These are phyloP conservation scores for Lophiotrema nucula DNA, from an alignment of 495 filamentous ascomycete species.

Conservation along the genomic window DNA sequence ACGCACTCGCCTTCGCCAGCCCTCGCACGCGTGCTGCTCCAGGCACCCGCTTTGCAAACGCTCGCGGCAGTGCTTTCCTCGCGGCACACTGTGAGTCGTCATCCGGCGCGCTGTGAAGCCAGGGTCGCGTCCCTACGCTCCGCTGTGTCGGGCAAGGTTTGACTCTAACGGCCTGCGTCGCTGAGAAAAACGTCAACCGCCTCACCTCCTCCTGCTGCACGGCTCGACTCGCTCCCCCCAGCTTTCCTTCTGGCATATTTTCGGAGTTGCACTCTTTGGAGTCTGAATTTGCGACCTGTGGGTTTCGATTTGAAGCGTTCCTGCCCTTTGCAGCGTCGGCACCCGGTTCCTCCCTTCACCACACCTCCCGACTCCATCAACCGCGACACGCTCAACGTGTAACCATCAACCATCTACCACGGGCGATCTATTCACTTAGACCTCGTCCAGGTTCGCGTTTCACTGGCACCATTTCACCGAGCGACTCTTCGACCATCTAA, in stretches of 20 bases:
- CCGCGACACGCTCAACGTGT: conserved; percentile 26
- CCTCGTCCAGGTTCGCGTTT: conserved; percentile 33
- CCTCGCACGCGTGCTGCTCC: background rate
- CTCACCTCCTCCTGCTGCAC: background rate
- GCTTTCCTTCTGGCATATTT: conserved; percentile 21
- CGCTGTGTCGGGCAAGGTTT: background rate
- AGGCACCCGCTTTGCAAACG: background rate
- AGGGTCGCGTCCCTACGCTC: conserved; percentile 1
- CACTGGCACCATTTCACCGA: too few species aligned
- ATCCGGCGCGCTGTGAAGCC: conserved; percentile 4
- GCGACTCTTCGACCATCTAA: background rate
- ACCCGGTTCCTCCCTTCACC: conserved; percentile 1
- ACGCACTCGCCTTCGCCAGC: conserved; percentile 2
- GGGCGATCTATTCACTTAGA: conserved; percentile 38
- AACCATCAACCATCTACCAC: conserved; percentile 20
- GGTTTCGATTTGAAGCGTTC: conserved; percentile 28
- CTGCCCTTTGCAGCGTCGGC: conserved; percentile 1
- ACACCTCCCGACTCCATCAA: conserved; percentile 2
- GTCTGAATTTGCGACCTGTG: conserved; percentile 13
- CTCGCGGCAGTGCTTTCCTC: conserved; percentile 15
- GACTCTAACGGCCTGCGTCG: conserved; percentile 9
- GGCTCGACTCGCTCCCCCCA: background rate
- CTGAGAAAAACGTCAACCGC: conserved; percentile 6
- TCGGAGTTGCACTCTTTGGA: conserved; percentile 20
- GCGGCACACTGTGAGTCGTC: background rate